Base-by-base conservation (phyloP, 164 flowering plant species). In the Litsea cubeba region DNA sequence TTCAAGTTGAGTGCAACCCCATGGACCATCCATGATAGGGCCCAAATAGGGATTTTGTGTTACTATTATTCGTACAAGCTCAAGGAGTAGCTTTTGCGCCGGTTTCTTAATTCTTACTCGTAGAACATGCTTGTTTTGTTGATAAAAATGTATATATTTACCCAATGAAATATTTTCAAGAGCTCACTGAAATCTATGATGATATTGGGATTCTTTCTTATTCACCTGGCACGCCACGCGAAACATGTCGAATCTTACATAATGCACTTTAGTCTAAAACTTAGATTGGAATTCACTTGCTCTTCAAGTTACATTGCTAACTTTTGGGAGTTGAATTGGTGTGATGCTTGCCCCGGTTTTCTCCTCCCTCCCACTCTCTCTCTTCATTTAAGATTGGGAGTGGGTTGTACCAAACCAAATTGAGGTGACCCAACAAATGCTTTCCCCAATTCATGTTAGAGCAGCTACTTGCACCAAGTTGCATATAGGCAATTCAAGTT, bases 281-380 rank as follows among this genome's bases (percentile, higher is more conserved):
- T 24, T 24, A 5, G 12, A 12, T 63, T 11, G 14, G 28, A 63
- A 10, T 63, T 63, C 66, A 63, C 66, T 63, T 63, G 32, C 24
- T 63, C 32, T 63, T 63, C 17, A 63, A 63, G 66, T 25, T 40
- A 40, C 12, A 63, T 23, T 25, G 66, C 28, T 14, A 63, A 12
- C 66, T 22, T 63, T 63, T 63, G 66, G 14, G 25, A 54, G 20
- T 54, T 54, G 60, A 54, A 54, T 63, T 63, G 66, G 32, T 63
- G 66, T 63, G 66, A 23, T 63, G 25, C 66, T 63, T 25, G 66
- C 66, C 32, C 25, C 26, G 0, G 5, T 63, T 4, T 25, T 63
- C 22, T 63, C 17, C 23, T 18, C 23, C 1, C 8, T n/a, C 23
- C 2, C 35, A 0, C 10, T 60, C 17, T 60, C 23, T 60, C 7